Base-by-base conservation (phyloP, 805 yeast genomes). In the Zygosaccharomyces bisporus region DNA sequence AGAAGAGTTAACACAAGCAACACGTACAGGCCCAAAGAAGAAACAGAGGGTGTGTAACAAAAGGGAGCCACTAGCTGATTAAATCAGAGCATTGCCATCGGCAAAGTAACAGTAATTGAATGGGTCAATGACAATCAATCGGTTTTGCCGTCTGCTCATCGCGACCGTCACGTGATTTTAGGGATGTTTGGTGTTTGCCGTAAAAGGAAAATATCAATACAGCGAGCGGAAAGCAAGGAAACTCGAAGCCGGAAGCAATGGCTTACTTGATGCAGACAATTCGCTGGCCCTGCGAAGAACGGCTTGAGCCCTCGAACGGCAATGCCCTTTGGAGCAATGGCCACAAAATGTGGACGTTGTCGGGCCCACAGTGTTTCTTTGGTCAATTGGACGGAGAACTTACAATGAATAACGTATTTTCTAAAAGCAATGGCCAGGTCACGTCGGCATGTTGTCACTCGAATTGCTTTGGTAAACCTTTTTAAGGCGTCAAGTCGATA, bases 1-100 rank as follows among this genome's bases (percentile, higher is more conserved):
- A n/a, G n/a, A n/a, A n/a, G n/a, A n/a, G n/a, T n/a, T n/a, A n/a
- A n/a, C n/a, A n/a, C n/a, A 21, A 21, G 8, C 25, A 6, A 24
- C 19, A 12, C 32, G 17, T 24, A 7, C 32, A 6, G 40, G 31
- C 14, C 40, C 40, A 4, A 37, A 37, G 40, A 37, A 37, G 16
- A 37, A 37, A 23, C 40, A 37, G 16, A 24, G 40, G 10, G 18
- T 37, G 12, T 13, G 31, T 14, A 27, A 24, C 33, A 37, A 25
- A 32, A 25, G 23, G 20, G 32, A 37, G n/a, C 13, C 31, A 14
- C 18, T 37, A 14, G 32, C 7, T 5, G 32, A 25, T 12, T 37
- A 31, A 37, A 5, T 6, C 23, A 9, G 6, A 6, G 27, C 7
- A 12, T 9, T 3, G 27, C 27, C 4, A 23, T 3, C 13, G 31